Evolutionary conservation across 495 filamentous ascomycete genomes (phyloP), one percentile per base, ranked within the genome.

Genomic region (Neurospora hispaniola): DNA sequence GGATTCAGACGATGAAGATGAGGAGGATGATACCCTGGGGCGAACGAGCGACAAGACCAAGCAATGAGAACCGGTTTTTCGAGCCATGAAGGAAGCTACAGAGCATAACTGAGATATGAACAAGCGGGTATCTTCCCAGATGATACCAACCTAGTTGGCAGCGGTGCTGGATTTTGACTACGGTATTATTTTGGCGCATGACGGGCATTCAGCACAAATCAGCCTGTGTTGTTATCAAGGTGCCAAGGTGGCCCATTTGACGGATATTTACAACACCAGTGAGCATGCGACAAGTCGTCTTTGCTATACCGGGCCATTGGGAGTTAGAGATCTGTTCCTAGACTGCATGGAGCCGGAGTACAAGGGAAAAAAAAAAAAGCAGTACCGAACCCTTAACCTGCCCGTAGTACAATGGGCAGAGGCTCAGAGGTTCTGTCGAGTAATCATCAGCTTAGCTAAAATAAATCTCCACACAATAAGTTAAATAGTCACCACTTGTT

Each of bases 1-100:
- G 14, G 78, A 78, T n/a, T 71, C 72, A 0, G 81, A 83, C 4
- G 78, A 79, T 27, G 80, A 82, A 4, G 79, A 79, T n/a, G 76
- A 79, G 27, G 79, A 76, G 7, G 76, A 80, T 38, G 80, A 80
- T 20, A 74, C 76, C 5, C 75, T 66, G 39, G 74, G 75, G 41
- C 48, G 48, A 59, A 59, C 20, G 14, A 14, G 48, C 48, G 48
- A 59, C 48, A 76, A 43, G 71, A 46, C 35, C 16, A 70, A 12
- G 35, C 27, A 59, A 62, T 40, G 40, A 70, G 54, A 14, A 31
- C 54, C 3, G 54, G 54, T 7, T 7, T 4, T 66, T 66, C 27
- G 54, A 66, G 12, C 27, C 9, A 4, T 27, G 54, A 62, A 14
- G 23, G 54, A 38, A 66, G 27, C 14, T 18, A 16, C 27, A 7